A percentile compares a stretch with the other conserved stretches of the same genome.
Evolutionary conservation across 169 alveolate species (phyloP).

Genomic region (Plasmodium gonderi): DNA sequence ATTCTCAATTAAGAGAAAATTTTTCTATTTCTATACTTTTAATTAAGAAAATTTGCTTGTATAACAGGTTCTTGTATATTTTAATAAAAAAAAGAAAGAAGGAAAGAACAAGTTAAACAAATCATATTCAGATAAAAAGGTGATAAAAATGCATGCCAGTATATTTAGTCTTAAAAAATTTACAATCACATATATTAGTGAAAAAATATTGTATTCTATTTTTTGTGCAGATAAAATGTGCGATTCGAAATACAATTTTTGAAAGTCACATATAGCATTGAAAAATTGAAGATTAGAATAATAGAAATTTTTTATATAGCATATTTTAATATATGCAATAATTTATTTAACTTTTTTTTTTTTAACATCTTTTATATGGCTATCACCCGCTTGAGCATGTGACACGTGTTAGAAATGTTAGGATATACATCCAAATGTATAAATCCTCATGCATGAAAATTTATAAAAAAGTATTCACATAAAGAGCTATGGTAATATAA

Average conservation of each 20-base stretch:
- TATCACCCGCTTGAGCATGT: neutral
- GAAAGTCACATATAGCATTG: neutral
- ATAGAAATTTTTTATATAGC: neutral
- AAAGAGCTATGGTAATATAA: neutral
- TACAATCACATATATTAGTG: neutral
- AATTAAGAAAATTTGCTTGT: neutral
- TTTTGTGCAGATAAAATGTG: neutral
- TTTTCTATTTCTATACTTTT: neutral
- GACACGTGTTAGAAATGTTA: neutral
- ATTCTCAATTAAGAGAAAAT: neutral
- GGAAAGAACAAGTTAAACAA: neutral
- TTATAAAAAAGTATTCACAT: neutral
- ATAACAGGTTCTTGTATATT: neutral
- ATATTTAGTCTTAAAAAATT: neutral
- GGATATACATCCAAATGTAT: neutral
- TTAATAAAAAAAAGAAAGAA: neutral
- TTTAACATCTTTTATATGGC: neutral
- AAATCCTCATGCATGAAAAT: neutral
- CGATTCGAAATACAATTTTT: neutral
- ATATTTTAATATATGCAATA: neutral
- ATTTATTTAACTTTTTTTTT: neutral
- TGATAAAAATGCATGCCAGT: neutral
- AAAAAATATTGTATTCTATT: neutral
- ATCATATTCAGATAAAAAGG: neutral
- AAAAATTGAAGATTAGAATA: neutral